Evolutionary conservation across 768 basidiomycete species (phyloP), one percentile per base, ranked within the genome.

Genomic region (Lentinus tigrinus): DNA sequence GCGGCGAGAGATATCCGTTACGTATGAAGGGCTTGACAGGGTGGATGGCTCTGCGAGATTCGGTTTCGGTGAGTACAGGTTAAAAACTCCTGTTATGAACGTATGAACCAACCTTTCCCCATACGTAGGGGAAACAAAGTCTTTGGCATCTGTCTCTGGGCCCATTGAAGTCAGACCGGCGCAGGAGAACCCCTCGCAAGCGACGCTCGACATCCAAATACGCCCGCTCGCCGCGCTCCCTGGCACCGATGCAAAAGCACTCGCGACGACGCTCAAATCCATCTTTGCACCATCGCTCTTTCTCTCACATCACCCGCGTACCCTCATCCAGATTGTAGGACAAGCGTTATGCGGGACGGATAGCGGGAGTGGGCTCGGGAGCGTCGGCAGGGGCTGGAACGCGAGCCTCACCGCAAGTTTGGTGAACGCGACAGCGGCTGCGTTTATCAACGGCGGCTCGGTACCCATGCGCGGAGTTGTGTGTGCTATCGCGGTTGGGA

Each of bases 11-110:
- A 61, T 83, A 1, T 66, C 60, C 21, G 78, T 89, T 38, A 70
- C 72, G 6, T 88, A 83, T 60, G 85, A 88, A 48, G 76, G 75
- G 1, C 77, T 91, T 9, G 82, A 84, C n/a, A 78, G 87, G 50
- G 87, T 85, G 21, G 91, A 93, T 61, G 89, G 89, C 1, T 91
- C 89, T 3, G 89, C 88, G 2, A 77, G 84, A 24, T 93, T 92
- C 65, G 77, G 74, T 23, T 87, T 87, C 58, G 85, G 85, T 82
- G 62, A 62, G 73, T 69, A 26, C 17, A 27, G 28, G 10, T 17
- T 40, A 24, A 19, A 17, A 47, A 31, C 43, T 38, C 31, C 58
- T 0, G 60, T 56, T 19, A 64, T 37, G 10, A n/a, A 48, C 78
- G 74, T 75, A 38, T 67, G 70, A 37, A 73, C 73, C 21, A 61